phyloP scores from a whole-genome alignment of 2,329 filamentous ascomycete genomes.

The Blumeria hordei region DNA sequence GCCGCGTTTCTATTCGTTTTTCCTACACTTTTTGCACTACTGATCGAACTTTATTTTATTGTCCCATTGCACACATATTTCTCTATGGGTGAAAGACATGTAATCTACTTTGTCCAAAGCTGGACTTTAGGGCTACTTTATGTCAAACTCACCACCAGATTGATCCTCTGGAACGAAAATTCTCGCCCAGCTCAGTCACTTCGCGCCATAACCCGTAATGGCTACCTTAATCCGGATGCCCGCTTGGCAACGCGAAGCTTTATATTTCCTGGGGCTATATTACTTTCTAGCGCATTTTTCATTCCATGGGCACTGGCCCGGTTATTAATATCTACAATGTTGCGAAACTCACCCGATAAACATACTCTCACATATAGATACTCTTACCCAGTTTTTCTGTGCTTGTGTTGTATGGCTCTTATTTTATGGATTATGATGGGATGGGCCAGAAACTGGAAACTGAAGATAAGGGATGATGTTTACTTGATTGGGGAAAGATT shows the following conservation, averaged over 20 bases:
- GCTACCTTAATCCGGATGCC: constrained; percentile 59
- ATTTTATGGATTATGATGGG: constrained; percentile 28
- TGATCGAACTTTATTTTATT: constrained; percentile 73
- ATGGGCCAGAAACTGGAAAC: constrained; percentile 51
- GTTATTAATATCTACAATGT: constrained; percentile 20
- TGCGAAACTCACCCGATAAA: constrained; percentile 9
- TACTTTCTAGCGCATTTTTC: constrained; percentile 37
- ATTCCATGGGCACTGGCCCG: constrained; percentile 37
- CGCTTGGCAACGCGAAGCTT: constrained; percentile 63
- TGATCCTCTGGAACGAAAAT: constrained; percentile 42
- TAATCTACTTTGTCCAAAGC: constrained; percentile 69
- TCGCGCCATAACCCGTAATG: constrained; percentile 44
- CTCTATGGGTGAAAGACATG: constrained; percentile 27
- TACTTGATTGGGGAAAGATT: constrained; percentile 86
- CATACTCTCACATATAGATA: constrained; percentile 27
- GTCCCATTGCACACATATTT: constrained; percentile 35
- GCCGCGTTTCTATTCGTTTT: constrained; percentile 52
- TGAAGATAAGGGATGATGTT: constrained; percentile 73
- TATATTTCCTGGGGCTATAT: constrained; percentile 45
- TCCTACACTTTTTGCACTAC: constrained; percentile 52
- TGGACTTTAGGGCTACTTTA: constrained; percentile 90
- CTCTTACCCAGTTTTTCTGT: constrained; percentile 42
- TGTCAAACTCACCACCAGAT: constrained; percentile 50
- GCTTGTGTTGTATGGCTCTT: constrained; percentile 18
- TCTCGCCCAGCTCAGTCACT: constrained; percentile 53